Base-by-base conservation (phyloP, 139 green algal species). In the Dunaliella primolecta region DNA sequence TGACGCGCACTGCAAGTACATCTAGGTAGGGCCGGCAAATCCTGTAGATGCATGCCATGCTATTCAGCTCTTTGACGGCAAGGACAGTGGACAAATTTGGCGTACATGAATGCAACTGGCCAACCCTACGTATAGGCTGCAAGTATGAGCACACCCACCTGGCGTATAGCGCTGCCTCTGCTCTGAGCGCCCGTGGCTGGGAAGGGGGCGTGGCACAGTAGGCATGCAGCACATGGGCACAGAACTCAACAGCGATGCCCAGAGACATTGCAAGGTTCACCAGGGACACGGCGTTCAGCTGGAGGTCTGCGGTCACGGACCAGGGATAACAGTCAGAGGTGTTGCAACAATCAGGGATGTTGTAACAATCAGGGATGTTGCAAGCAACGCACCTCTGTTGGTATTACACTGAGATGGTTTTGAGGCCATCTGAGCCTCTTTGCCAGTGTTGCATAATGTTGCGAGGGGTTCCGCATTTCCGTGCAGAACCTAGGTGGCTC, bases 171-270 rank as follows among this genome's bases (percentile, higher is more conserved):
- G 71, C 71, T 77, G 71, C 71, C 71, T 35, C 71, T 32, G 71
- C 71, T 32, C 32, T 36, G 1, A 80, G 32, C 20, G n/a, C 46
- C 15, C 46, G 7, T 7, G 46, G 15, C 46, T 64, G 46, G 46
- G 46, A 64, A 15, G 46, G 46, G 7, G 55, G 38, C 21, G 85
- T 75, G 24, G 81, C 64, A 31, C 81, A 32, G 81, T 95, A 97
- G 0, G 93, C 89, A 80, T 97, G 95, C 71, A 95, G 81, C 23
- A 97, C 86, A 84, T 98, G 95, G 0, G 91, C 93, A 56, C 89
- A 93, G 82, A 98, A 98, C 93, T 98, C 95, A 36, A 98, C 92
- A 0, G 89, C 92, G 33, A 98, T 98, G 70, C 95, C 95, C 46
- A 97, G 85, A 0, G 89, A 87, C 90, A 94, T 94, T 29, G 93